Evolutionary conservation across 805 yeast species (phyloP).

Genomic region (Wickerhamiella hasegawae): DNA sequence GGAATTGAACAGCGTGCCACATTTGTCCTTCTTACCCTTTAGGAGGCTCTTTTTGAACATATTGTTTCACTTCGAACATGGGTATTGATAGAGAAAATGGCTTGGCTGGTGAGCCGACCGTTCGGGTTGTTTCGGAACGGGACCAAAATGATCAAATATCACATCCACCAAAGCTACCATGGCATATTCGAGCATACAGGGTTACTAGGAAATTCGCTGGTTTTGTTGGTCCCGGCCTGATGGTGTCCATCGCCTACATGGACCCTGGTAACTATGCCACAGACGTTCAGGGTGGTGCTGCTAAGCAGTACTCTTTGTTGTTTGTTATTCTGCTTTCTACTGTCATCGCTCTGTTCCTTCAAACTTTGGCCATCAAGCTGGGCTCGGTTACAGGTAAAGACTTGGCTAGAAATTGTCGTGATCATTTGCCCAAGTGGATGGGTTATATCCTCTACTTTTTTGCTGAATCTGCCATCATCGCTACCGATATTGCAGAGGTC

Average conservation of each 20-base stretch:
- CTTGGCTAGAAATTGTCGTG: conserved; percentile 72
- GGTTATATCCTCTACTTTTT: conserved; percentile 41
- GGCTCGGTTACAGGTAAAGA: conserved; percentile 94
- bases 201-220: too few relatives aligned
- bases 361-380: conserved; percentile 66
- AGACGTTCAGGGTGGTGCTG: conserved; percentile 87
- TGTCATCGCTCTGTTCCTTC: conserved; percentile 74
- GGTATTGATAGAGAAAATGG: too few relatives aligned
- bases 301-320: conserved; percentile 60
- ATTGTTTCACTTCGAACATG: too few relatives aligned
- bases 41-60: too few relatives aligned
- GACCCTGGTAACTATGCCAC: conserved; percentile 97
- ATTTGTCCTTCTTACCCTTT: too few relatives aligned
- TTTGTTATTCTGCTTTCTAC: conserved; percentile 70
- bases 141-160: too few relatives aligned
- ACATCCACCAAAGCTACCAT: too few relatives aligned
- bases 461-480: conserved; percentile 83
- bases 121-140: too few relatives aligned
- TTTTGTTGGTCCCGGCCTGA: conserved; percentile 87
- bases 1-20: too few relatives aligned
- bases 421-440: conserved; percentile 46
- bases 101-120: too few relatives aligned
- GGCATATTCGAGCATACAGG: too few relatives aligned
- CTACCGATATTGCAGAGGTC: conserved; percentile 93
- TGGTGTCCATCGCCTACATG: conserved; percentile 92